A percentile compares a stretch with the other conserved stretches of the same genome.
These are phyloP conservation scores for Aspergillus sclerotiicarbonarius DNA, from an alignment of 495 filamentous ascomycete species.

Conservation along the genomic window DNA sequence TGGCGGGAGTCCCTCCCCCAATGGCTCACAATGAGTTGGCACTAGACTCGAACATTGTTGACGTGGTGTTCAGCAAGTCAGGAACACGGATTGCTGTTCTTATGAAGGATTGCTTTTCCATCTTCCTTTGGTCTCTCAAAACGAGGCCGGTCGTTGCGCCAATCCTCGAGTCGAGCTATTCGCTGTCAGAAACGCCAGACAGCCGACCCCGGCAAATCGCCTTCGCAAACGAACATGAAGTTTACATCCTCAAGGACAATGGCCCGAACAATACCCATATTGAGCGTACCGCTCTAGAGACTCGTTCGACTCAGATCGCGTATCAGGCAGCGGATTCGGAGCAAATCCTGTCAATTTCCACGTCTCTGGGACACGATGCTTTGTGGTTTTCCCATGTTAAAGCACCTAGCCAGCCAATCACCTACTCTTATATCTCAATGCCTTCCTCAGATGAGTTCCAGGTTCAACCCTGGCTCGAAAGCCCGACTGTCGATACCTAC, in stretches of 20 bases:
- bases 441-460: slow-evolving; percentile 17
- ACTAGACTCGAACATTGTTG: slow-evolving; percentile 61
- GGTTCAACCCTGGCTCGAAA: slow-evolving; percentile 28
- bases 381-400: slow-evolving; percentile 43
- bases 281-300: slow-evolving; percentile 40
- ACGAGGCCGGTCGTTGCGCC: slow-evolving; percentile 44
- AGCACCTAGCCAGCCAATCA: slow-evolving; percentile 24
- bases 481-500: slow-evolving; percentile 38
- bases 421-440: slow-evolving; percentile 32
- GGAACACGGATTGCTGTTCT: slow-evolving; percentile 71
- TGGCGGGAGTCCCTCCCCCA: slow-evolving; percentile 85
- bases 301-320: slow-evolving; percentile 29
- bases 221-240: slow-evolving; percentile 45
- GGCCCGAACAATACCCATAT: slow-evolving; percentile 34
- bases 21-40: slow-evolving; percentile 80
- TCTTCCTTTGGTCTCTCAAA: slow-evolving; percentile 64
- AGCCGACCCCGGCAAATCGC: slow-evolving; percentile 43
- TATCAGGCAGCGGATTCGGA: slow-evolving; percentile 36
- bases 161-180: slow-evolving; percentile 45
- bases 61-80: slow-evolving; percentile 69
- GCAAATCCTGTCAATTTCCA: slow-evolving; percentile 41
- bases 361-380: slow-evolving; percentile 33
- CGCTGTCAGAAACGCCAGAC: slow-evolving; percentile 34
- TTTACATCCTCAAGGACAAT: slow-evolving; percentile 38
- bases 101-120: slow-evolving; percentile 57